A percentile compares a stretch with the other conserved stretches of the same genome.
These are phyloP conservation scores for Trichoderma afroharzianum DNA, from an alignment of 2,329 filamentous ascomycete species.

Conservation along the genomic window DNA sequence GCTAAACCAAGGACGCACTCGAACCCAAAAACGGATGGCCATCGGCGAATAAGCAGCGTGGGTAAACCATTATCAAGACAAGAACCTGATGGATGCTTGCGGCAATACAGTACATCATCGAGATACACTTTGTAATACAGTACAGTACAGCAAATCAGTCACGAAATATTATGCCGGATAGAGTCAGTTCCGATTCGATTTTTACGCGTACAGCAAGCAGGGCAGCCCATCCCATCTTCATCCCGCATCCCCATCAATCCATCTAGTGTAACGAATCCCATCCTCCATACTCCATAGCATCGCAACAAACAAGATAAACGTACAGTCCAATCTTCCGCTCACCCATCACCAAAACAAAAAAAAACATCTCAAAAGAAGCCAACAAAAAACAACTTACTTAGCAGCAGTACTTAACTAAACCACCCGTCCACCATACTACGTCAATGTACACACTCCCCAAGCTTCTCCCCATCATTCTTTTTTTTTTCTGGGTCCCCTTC, in stretches of 20 bases:
- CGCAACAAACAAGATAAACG: neutral
- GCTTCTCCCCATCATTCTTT: conserved; percentile 3
- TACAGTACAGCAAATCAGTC: neutral
- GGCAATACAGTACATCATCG: neutral
- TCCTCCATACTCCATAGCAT: neutral
- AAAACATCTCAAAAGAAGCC: neutral
- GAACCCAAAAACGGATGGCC: neutral
- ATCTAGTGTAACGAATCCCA: neutral
- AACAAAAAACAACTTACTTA: neutral
- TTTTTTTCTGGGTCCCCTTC: conserved; percentile 22
- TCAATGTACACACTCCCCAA: neutral
- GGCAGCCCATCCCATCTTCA: neutral
- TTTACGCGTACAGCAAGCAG: neutral
- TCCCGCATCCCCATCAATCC: neutral
- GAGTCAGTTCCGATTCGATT: neutral
- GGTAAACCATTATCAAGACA: neutral
- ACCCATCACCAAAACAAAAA: neutral
- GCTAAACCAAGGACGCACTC: neutral
- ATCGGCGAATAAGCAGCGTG: neutral
- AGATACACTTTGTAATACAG: neutral
- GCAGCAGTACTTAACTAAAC: neutral
- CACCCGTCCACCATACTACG: neutral
- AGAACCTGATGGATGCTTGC: neutral
- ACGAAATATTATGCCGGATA: neutral
- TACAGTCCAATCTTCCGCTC: neutral